Conservation (phyloP, 495 filamentous ascomycete species). For the Astrothelium subdiscretum region DNA sequence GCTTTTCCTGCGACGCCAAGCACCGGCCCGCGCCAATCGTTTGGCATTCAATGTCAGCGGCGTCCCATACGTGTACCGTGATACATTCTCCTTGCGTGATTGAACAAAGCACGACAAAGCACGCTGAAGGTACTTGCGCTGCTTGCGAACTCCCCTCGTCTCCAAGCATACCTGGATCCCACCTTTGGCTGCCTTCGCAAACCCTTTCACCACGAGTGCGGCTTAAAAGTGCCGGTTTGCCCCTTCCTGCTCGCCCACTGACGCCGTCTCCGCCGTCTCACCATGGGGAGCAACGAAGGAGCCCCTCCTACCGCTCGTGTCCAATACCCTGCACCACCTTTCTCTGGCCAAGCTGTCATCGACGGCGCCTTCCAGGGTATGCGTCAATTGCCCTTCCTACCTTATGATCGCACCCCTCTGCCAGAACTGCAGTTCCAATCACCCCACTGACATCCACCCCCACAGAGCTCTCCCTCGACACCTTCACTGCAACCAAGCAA, state of each 20-base stretch:
- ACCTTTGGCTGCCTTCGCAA: background rate
- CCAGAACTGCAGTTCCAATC: background rate
- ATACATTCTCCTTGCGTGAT: background rate
- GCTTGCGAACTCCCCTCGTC: background rate
- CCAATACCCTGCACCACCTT: slow-evolving; percentile 41
- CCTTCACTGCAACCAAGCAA: slow-evolving; percentile 33
- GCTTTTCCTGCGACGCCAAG: no score
- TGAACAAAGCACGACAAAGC: background rate
- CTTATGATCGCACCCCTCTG: background rate
- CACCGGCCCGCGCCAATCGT: no score
- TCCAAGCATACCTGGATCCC: background rate
- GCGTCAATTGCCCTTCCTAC: background rate
- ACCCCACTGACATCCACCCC: background rate
- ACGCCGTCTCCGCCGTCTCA: background rate
- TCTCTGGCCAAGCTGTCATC: slow-evolving; percentile 21
- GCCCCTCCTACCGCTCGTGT: slow-evolving; percentile 29
- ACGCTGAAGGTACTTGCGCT: no score
- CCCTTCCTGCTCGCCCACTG: background rate
- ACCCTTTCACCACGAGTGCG: background rate
- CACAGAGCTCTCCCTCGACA: slow-evolving; percentile 32
- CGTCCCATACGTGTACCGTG: no score
- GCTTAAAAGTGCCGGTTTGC: background rate
- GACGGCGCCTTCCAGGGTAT: slow-evolving; percentile 25
- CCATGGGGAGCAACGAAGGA: background rate
- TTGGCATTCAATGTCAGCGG: no score